Evolutionary conservation across 352 stramenopile species (phyloP).

Genomic region (Phytophthora sansomeana): DNA sequence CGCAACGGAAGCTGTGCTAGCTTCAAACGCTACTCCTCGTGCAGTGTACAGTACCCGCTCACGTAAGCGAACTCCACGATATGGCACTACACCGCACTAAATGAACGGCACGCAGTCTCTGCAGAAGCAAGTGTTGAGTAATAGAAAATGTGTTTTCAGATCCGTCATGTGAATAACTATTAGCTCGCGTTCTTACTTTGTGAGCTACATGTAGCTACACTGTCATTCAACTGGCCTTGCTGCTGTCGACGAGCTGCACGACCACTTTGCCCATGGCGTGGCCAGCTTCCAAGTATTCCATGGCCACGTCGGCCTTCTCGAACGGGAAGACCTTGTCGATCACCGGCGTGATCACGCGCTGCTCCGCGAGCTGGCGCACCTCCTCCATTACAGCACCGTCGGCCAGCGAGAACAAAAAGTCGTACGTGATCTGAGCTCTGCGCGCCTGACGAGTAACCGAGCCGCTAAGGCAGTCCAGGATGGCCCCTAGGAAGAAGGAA

Average conservation of each 20-base stretch:
- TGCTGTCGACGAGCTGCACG: conserved; percentile 54
- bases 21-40: conserved; percentile 64
- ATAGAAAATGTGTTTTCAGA: conserved; percentile 22
- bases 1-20: conserved; percentile 75
- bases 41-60: conserved; percentile 70
- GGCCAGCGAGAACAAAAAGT: conserved; percentile 60
- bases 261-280: conserved; percentile 75
- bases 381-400: conserved; percentile 58
- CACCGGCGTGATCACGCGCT: conserved; percentile 54
- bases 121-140: neutral
- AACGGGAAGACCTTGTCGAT: conserved; percentile 79
- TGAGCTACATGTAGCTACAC: too few species aligned
- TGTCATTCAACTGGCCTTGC: conserved; percentile 19
- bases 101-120: neutral
- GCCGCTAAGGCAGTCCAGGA: conserved; percentile 71
- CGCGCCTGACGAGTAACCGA: conserved; percentile 63
- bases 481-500: conserved; percentile 53
- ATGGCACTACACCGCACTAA: conserved; percentile 49
- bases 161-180: neutral
- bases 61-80: conserved; percentile 56
- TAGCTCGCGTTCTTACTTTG: neutral
- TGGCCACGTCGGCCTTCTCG: conserved; percentile 64
- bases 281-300: conserved; percentile 73
- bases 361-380: conserved; percentile 55
- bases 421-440: conserved; percentile 58